Evolutionary conservation across 140 eudicot species (phyloP), one percentile per base, ranked within the genome.

Genomic region (Oenanthe javanica): DNA sequence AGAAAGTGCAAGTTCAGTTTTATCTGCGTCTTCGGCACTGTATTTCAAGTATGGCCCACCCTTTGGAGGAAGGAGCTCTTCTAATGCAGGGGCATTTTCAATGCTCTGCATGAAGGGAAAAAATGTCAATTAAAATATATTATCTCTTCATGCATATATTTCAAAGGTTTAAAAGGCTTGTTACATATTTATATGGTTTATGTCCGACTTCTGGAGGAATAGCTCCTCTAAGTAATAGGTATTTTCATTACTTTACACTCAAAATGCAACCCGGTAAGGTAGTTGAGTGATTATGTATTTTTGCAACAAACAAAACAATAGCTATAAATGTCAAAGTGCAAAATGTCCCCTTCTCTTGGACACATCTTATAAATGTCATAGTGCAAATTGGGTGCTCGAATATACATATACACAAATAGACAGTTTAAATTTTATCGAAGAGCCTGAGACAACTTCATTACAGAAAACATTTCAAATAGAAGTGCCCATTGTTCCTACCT

Each of bases 1-100:
- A 31, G 99, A 93, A 82, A 96, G 91, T 47, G 91, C 83, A 36
- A 70, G 82, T 83, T 89, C 98, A 18, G 91, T 85, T 84, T 83
- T 84, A 77, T 87, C 93, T 18, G 84, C 92, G 69, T 88, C 93
- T 77, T 93, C 96, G n/a, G 86, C 86, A 75, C 82, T 81, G 81
- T 90, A 91, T 81, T 72, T 87, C 85, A 96, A 93, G 83, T 86
- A 84, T 31, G 98, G 89, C 59, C 85, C 90, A 80, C 98, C 98
- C 88, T 93, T 96, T 66, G 98, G 98, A 4, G 99, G 99, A 88
- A 96, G 99, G 72, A 96, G 81, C 87, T 89, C 93, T 88, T 91
- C 99, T 75, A 96, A 83, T 79, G 93, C 97, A 78, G 98, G 89
- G 77, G 99, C 90, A 81, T 84, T 93, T 84, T 96, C 98, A 82